Evolutionary conservation across 139 green algal species (phyloP), one percentile per base, ranked within the genome.

Genomic region (Chlamydomonas schloesseri): DNA sequence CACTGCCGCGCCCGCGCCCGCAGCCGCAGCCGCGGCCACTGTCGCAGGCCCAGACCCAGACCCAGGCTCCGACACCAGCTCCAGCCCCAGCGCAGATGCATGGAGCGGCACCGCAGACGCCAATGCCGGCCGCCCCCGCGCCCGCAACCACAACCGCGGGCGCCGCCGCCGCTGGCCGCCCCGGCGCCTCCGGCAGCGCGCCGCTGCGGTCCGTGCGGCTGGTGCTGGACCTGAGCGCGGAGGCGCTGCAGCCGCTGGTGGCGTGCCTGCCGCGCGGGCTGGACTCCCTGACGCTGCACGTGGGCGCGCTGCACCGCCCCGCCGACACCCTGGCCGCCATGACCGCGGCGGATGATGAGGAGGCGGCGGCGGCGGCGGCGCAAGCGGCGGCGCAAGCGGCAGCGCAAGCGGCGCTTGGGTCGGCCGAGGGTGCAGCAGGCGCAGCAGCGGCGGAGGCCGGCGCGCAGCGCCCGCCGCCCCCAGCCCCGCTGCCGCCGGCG

Each of bases 201-300:
- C 10, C 50, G 14, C 46, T 84, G 21, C 3, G 1, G 6, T 65
- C 42, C 0, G 77, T 84, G 46, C 77, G 77, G 5, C 65, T 74
- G 42, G 34, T 65, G 20, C 21, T 73, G 3, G 46, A 42, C 42
- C 64, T 84, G 13, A 74, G 77, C 31, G 77, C 64, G 0, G 77
- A 84, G 65, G 77, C 77, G 14, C 65, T 84, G 42, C 11, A 75
- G 65, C 77, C 77, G 28, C 77, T 84, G 46, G 64, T 84, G 34
- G 42, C n/a, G 29, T 26, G 6, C 8, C 77, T 84, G 77, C 77
- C 77, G 29, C 29, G 42, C 28, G 31, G 28, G 5, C 0, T 74
- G 23, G 34, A 46, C 42, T 37, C 17, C n/a, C 65, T 84, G 9
- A 74, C 64, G 13, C 76, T 83, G 1, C 18, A 64, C 21, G 60